Base-by-base conservation (phyloP, 208 protist species). In the Trypanosoma melophagium region DNA sequence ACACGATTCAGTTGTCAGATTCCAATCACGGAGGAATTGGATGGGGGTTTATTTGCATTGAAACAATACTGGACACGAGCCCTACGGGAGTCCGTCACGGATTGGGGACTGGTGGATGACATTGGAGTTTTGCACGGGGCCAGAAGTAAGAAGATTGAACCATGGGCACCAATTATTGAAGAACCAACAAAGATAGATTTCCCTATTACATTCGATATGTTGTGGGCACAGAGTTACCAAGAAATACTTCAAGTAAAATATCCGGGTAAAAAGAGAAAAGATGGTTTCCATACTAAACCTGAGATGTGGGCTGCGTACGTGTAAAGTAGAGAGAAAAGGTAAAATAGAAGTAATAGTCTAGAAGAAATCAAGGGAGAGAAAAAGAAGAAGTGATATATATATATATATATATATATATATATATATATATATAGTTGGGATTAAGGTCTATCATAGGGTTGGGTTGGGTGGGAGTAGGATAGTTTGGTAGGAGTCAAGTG, bases 1-100 rank as follows among this genome's bases (percentile, higher is more conserved):
- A 90, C 91, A 4, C 86, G 91, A 21, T 96, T 96, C 59, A 93
- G 87, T 70, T 96, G 91, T 69, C 91, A 96, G 59, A 94, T 96
- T 16, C 79, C 83, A 9, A 77, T 96, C 45, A 94, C 86, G 35
- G 78, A 81, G 63, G 91, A 96, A 71, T 64, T 96, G 8, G 91
- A 96, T 62, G 91, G 91, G 25, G 84, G 53, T 10, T 60, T 96
- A 38, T 96, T 96, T 54, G 91, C 91, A 41, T 69, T 94, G 41
- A 96, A 96, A 74, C 88, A 93, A 79, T 79, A 87, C 49, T 93
- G 84, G 83, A 83, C 85, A n/a, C 81, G 86, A 12, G 58, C 86
- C 16, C 71, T 94, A 53, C 86, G 91, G 5, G 91, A 94, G 86
- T 75, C 78, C 25, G 84, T 92, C 10, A 81, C 82, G 0, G 82